Evolutionary conservation across 2,329 filamentous ascomycete species (phyloP).

Genomic region (Fonsecaea pugnacius): DNA sequence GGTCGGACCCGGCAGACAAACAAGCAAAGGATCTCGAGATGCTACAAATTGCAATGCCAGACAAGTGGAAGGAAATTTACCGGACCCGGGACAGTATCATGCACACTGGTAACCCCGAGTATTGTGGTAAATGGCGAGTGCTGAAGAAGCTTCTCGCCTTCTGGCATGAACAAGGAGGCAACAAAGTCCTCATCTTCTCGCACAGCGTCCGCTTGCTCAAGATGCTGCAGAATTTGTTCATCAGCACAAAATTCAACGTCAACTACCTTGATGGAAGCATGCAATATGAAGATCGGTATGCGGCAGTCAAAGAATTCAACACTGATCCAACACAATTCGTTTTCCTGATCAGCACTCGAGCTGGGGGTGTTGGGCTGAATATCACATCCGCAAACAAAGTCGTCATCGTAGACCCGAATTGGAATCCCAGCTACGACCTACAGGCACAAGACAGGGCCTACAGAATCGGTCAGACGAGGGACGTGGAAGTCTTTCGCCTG

Average conservation of each 20-base stretch:
- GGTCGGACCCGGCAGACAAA: conserved; percentile 69
- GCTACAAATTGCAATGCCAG: conserved; percentile 74
- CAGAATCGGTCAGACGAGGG: conserved; percentile 86
- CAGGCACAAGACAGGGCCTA: conserved; percentile 97
- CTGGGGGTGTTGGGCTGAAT: conserved; percentile 91
- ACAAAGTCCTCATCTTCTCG: conserved; percentile 90
- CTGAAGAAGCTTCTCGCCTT: conserved; percentile 82
- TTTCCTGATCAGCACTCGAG: conserved; percentile 91
- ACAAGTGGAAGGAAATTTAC: conserved; percentile 75
- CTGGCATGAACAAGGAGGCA: conserved; percentile 84
- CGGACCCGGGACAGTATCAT: conserved; percentile 75
- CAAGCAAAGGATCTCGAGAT: conserved; percentile 76
- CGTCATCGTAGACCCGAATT: conserved; percentile 94
- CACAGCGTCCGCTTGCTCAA: conserved; percentile 84
- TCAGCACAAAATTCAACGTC: conserved; percentile 85
- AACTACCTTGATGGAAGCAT: conserved; percentile 88
- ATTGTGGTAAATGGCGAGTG: conserved; percentile 96
- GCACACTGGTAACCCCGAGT: conserved; percentile 82
- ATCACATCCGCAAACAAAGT: conserved; percentile 99
- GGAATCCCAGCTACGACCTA: conserved; percentile 93
- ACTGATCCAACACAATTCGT: conserved; percentile 84
- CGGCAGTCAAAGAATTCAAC: conserved; percentile 88
- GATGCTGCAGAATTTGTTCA: conserved; percentile 83
- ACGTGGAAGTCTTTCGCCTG: conserved; percentile 93
- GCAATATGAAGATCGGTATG: conserved; percentile 79